Conservation (phyloP, 148 eudicot species). For the Nyssa sinensis region DNA sequence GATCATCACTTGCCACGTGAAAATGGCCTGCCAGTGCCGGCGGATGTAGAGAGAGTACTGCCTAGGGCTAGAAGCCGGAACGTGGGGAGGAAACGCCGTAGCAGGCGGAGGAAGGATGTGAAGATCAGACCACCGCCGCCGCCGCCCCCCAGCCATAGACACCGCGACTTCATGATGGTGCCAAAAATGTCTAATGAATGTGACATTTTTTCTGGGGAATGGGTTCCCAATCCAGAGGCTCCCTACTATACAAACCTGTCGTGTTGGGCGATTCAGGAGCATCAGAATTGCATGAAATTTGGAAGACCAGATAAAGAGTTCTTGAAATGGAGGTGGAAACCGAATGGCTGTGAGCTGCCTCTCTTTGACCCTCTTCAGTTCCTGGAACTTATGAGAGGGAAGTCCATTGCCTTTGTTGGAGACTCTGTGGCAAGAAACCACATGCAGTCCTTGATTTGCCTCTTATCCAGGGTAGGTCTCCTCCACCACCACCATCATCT, state of each 20-base stretch:
- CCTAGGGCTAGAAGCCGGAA: background rate
- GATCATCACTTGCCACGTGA: background rate
- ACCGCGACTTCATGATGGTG: background rate
- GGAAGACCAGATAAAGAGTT: conserved; percentile 43
- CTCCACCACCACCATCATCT: background rate
- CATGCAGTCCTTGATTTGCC: conserved; percentile 59
- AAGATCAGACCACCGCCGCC: background rate
- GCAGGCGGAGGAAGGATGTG: background rate
- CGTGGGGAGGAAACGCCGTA: background rate
- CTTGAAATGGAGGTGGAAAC: conserved; percentile 59
- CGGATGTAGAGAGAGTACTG: background rate
- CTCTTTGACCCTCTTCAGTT: conserved; percentile 43
- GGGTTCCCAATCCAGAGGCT: conserved; percentile 42
- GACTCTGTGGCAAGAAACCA: conserved; percentile 64
- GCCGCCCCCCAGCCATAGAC: too few species aligned
- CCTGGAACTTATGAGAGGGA: conserved; percentile 48
- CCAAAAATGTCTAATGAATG: conserved; percentile 29
- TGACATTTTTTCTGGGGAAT: conserved; percentile 45
- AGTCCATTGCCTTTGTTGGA: conserved; percentile 53
- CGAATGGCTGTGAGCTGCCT: conserved; percentile 46
- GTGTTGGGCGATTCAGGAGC: conserved; percentile 48
- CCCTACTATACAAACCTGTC: conserved; percentile 51
- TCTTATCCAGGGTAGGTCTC: conserved; percentile 42
- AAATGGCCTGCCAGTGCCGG: background rate
- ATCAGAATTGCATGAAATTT: conserved; percentile 54